Evolutionary conservation across 2,329 filamentous ascomycete genomes (phyloP).

Genomic region (Aspergillus sp.): DNA sequence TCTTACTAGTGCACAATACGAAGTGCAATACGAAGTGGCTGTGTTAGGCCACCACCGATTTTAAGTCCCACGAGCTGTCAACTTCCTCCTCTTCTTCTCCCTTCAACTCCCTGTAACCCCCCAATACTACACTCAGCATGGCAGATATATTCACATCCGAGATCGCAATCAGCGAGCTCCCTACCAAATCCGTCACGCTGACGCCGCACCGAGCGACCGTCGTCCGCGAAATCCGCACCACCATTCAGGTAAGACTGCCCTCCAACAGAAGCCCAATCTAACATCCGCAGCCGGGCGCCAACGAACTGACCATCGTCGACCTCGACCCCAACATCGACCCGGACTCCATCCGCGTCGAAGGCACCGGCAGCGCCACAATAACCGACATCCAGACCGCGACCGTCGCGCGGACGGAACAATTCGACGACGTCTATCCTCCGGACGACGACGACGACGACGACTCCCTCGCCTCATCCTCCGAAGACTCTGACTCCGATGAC

Average conservation of each 20-base stretch:
- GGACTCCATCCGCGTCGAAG: conserved; percentile 60
- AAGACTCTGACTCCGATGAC: conserved; percentile 4
- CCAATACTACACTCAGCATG: conserved; percentile 14
- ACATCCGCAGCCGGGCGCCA: conserved; percentile 47
- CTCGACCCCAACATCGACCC: conserved; percentile 54
- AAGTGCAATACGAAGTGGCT: not conserved
- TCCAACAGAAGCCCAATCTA: not conserved
- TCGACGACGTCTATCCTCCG: conserved; percentile 52
- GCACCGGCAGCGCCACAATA: conserved; percentile 56
- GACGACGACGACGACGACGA: not conserved
- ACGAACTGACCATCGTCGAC: conserved; percentile 56
- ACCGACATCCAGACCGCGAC: conserved; percentile 62
- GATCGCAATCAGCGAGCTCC: conserved; percentile 54
- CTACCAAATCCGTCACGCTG: conserved; percentile 61
- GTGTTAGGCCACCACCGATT: not conserved
- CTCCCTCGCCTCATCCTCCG: not conserved
- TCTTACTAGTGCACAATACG: not conserved
- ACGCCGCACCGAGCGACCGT: conserved; percentile 62
- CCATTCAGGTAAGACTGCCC: conserved; percentile 40
- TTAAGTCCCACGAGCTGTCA: too few relatives aligned
- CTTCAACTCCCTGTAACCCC: not conserved
- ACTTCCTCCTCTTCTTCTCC: conserved; percentile 2
- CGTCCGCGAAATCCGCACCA: conserved; percentile 58
- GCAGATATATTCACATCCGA: conserved; percentile 14
- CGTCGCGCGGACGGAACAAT: conserved; percentile 54